phyloP scores from a whole-genome alignment of 2,329 filamentous ascomycete genomes.

The Ascochyta pisi region DNA sequence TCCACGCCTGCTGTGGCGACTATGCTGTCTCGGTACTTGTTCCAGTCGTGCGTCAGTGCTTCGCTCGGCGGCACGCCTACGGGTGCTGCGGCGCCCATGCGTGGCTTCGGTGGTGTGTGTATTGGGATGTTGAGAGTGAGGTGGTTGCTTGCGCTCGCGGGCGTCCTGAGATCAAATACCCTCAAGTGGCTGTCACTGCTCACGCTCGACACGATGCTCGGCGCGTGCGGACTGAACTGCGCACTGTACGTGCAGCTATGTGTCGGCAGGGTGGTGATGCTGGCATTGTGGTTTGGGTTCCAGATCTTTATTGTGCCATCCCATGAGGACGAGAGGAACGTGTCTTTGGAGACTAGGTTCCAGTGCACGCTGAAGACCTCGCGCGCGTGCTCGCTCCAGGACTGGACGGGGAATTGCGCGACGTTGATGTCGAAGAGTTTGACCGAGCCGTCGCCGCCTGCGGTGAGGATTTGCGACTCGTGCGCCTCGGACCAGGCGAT shows the following conservation, averaged over 20 bases:
- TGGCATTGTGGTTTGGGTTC: constrained; percentile 78
- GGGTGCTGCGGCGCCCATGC: constrained; percentile 51
- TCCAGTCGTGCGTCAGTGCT: constrained; percentile 96
- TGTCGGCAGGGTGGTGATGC: constrained; percentile 84
- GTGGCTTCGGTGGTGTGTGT: constrained; percentile 68
- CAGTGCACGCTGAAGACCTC: constrained; percentile 93
- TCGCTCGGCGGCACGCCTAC: constrained; percentile 71
- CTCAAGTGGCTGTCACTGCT: constrained; percentile 88
- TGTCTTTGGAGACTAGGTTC: constrained; percentile 90
- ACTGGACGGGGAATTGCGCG: constrained; percentile 84
- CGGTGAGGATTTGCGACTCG: constrained; percentile 89
- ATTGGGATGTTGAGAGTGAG: constrained; percentile 83
- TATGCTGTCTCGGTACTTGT: constrained; percentile 89
- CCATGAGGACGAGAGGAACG: constrained; percentile 91
- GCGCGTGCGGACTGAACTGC: constrained; percentile 88
- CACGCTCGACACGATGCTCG: constrained; percentile 83
- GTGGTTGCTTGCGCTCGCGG: constrained; percentile 85
- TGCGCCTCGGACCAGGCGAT: constrained; percentile 94
- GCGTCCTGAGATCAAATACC: constrained; percentile 89
- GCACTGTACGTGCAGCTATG: constrained; percentile 94
- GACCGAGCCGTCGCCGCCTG: constrained; percentile 90
- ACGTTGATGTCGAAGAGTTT: constrained; percentile 90
- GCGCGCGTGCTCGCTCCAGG: constrained; percentile 90
- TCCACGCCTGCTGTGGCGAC: constrained; percentile 92
- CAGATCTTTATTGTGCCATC: constrained; percentile 96